A percentile compares a stretch with the other conserved stretches of the same genome.
phyloP scores from a whole-genome alignment of 2,329 filamentous ascomycete genomes.

The Claviceps monticola region DNA sequence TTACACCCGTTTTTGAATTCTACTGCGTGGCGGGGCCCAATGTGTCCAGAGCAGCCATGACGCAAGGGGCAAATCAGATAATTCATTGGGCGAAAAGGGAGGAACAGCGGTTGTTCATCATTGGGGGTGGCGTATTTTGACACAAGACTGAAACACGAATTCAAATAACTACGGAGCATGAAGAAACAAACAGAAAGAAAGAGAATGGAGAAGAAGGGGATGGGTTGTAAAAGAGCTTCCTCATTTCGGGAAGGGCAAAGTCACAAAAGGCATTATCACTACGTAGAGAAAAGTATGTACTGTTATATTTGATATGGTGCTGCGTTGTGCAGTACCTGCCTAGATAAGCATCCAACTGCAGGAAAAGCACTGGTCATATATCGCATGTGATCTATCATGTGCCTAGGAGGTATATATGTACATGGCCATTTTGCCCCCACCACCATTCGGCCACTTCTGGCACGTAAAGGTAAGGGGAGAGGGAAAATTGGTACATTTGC shows the following conservation, averaged over 20 bases:
- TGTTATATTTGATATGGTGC: too few species aligned
- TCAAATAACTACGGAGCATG: too few species aligned
- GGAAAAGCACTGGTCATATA: not conserved
- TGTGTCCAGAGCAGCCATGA: slow-evolving; percentile 49
- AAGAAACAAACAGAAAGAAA: too few species aligned
- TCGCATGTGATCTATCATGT: too few species aligned
- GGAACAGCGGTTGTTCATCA: slow-evolving; percentile 90
- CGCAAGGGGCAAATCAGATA: slow-evolving; percentile 76
- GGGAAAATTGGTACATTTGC: too few species aligned
- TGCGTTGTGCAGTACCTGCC: too few species aligned
- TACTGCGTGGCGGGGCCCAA: slow-evolving; percentile 86
- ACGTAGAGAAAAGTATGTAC: not conserved
- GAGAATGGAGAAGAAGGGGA: not conserved
- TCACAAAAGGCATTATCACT: not conserved
- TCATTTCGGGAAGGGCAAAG: not conserved
- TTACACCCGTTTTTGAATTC: slow-evolving; percentile 81
- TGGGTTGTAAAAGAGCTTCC: too few species aligned
- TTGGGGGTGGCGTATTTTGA: slow-evolving; percentile 81
- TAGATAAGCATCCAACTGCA: not conserved
- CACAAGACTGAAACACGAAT: too few species aligned
- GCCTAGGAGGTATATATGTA: not conserved
- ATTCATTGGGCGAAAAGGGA: slow-evolving; percentile 85
- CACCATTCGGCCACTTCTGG: not conserved
- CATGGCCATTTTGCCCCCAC: not conserved
- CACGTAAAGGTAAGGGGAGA: too few species aligned